Base-by-base conservation (phyloP, 345 rosid species). In the Hevea brasiliensis region DNA sequence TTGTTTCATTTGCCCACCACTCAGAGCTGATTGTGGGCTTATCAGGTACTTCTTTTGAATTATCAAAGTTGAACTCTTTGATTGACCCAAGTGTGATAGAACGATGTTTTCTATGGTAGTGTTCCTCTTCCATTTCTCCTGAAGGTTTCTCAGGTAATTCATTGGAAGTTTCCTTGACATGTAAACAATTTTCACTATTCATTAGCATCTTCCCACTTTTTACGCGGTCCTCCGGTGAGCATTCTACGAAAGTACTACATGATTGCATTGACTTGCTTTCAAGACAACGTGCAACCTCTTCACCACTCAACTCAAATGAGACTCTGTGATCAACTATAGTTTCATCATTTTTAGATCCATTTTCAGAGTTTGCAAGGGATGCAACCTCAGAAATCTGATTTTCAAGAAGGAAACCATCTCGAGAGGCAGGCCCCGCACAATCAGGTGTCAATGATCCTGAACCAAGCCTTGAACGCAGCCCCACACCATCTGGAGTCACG, bases 1-100 rank as follows among this genome's bases (percentile, higher is more conserved):
- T 90, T 71, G 93, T 89, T 78, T 89, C 94, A 29, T 85, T 89
- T 6, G 94, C 88, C 98, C 98, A 93, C 98, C 96, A 91, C 82
- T 89, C 90, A 0, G 93, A 82, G 57, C 88, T 82, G 67, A 83
- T 37, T 17, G 67, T n/a, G 23, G 90, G 75, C 76, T 87, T 87
- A 72, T 83, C 86, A 0, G 80, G 72, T 48, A 66, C 79, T 64
- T 85, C 89, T 75, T 87, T 86, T 24, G 80, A 77, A 74, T 82
- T 92, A 74, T 89, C 93, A 44, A 94, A 94, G 76, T 94, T 89
- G 79, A 94, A 94, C 74, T 94, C 98, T 84, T 90, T 94, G 76
- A 84, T 80, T 20, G 97, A 89, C 55, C 97, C 94, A 29, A 88
- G 84, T 58, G 92, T 85, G 65, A 86, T 74, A 5, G 92, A 87